Evolutionary conservation across 805 yeast species (phyloP).

Genomic region (Priceomyces melissophilus): DNA sequence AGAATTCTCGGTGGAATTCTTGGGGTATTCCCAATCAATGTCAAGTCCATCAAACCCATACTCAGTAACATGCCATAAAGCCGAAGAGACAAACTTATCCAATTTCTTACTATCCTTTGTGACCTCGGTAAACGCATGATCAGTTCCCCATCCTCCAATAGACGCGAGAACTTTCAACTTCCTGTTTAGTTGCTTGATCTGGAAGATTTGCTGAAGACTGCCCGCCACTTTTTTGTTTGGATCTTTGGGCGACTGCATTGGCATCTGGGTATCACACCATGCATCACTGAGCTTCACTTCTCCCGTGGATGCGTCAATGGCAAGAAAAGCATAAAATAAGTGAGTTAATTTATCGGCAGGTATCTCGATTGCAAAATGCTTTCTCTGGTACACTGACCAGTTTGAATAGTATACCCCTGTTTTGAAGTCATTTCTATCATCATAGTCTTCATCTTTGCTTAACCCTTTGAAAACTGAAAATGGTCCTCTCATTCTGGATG

Average conservation of each 20-base stretch:
- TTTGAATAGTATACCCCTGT: constrained; percentile 49
- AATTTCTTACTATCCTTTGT: constrained; percentile 22
- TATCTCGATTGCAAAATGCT: constrained; percentile 59
- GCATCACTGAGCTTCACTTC: constrained; percentile 52
- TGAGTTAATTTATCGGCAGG: constrained; percentile 59
- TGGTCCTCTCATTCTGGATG: not conserved
- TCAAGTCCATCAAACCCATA: constrained; percentile 88
- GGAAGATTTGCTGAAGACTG: constrained; percentile 45
- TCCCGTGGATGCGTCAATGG: constrained; percentile 54
- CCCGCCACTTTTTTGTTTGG: constrained; percentile 35
- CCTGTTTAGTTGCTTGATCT: constrained; percentile 38
- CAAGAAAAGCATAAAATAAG: constrained; percentile 74
- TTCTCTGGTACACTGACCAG: constrained; percentile 41
- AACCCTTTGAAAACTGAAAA: not conserved
- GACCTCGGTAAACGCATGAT: constrained; percentile 36
- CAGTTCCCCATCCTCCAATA: constrained; percentile 77
- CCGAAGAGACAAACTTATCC: constrained; percentile 46
- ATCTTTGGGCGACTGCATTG: constrained; percentile 20
- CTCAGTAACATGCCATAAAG: constrained; percentile 43
- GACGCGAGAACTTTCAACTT: constrained; percentile 62
- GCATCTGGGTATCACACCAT: constrained; percentile 60
- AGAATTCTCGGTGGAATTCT: constrained; percentile 41
- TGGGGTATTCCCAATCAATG: constrained; percentile 93
- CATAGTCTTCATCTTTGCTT: not conserved
- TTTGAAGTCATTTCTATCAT: constrained; percentile 6